Conservation (phyloP, 176 grass and related monocot genomes). For the Chloris gayana region DNA sequence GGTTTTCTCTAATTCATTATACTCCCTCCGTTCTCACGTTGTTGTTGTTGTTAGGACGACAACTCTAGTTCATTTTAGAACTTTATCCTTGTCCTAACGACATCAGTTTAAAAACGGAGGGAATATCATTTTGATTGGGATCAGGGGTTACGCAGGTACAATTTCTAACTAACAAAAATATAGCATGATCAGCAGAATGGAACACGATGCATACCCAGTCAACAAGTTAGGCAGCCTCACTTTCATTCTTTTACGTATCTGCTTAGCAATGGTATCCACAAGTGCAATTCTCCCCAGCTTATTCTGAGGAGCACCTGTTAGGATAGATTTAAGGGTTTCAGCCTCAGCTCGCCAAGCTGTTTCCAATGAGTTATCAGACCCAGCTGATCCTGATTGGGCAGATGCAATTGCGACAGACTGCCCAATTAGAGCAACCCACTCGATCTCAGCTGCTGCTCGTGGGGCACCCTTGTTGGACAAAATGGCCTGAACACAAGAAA, state of each 20-base stretch:
- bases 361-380: conserved; percentile 88
- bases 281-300: conserved; percentile 89
- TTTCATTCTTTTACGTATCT: conserved; percentile 92
- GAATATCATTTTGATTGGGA: not conserved
- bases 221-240: conserved; percentile 80
- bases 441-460: conserved; percentile 66
- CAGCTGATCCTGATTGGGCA: conserved; percentile 80
- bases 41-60: too few relatives aligned
- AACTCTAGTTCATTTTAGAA: too few relatives aligned
- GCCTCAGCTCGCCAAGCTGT: conserved; percentile 88
- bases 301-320: conserved; percentile 71
- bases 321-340: conserved; percentile 81
- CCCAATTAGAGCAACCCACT: conserved; percentile 84
- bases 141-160: not conserved
- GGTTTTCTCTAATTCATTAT: not conserved
- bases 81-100: too few relatives aligned
- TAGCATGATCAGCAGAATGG: not conserved
- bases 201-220: conserved; percentile 54
- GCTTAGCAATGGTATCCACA: conserved; percentile 83
- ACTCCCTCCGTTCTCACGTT: too few relatives aligned
- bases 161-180: not conserved
- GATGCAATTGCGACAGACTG: conserved; percentile 92
- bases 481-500: conserved; percentile 81
- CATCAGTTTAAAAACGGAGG: too few relatives aligned
- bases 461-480: conserved; percentile 72